Evolutionary conservation across 345 rosid genomes (phyloP), one percentile per base, ranked within the genome.

Genomic region (Laguncularia racemosa): DNA sequence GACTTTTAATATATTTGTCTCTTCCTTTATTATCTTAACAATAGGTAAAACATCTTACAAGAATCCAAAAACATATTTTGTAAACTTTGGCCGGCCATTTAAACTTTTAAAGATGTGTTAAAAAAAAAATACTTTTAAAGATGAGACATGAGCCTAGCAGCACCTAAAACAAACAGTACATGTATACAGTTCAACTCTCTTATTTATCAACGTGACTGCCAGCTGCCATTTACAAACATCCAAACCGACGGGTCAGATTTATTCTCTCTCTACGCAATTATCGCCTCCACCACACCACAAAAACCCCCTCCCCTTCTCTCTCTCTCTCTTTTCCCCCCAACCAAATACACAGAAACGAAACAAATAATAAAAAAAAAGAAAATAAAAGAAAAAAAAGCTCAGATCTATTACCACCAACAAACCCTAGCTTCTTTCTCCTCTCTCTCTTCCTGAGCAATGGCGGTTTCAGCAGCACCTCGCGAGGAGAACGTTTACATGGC

Each of bases 401-500:
- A 65, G 61, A 68, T 61, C 74, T 23, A 5, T 33, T 7, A 33
- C 40, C 40, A 33, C 6, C 40, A 33, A 33, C 40, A 21, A 48
- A 14, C 17, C 26, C 14, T 58, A 50, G 47, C 50, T 33, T 44
- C 19, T 28, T 26, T 17, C 16, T 26, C 57, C 56, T 50, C 53
- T 54, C 33, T 40, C 43, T 53, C 44, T 23, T 57, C 57, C 48
- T 20, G 50, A 45, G 16, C 66, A 28, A 64, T 68, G 57, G 66
- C 77, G 44, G 58, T 73, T 3, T 51, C 76, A 21, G 23, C 76
- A 2, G 72, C 91, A 6, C 60, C 91, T 0, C 86, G 95, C 40
- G 96, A 91, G 52, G 95, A 91, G 49, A 62, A 50, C 58, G 95
- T 91, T 1, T 91, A 88, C 88, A 79, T 91, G 96, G 91, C 95